Conservation (phyloP, 768 basidiomycete genomes). For the Heimioporus sp. region DNA sequence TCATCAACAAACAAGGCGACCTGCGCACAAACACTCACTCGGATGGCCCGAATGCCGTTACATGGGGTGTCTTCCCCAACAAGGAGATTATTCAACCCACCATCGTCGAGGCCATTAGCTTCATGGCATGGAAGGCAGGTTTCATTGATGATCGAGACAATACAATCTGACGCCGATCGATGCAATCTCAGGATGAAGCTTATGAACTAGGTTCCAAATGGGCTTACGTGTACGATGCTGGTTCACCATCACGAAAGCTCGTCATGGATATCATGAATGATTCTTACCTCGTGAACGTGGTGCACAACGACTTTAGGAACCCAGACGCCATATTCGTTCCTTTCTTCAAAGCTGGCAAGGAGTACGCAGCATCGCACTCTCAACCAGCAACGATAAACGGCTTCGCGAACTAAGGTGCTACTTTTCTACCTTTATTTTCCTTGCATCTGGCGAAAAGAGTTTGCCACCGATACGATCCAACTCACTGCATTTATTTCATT, state of each 20-base stretch:
- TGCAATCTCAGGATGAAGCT: conserved; percentile 75
- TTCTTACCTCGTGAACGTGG: conserved; percentile 88
- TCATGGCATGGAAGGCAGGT: conserved; percentile 95
- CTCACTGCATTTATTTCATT: conserved; percentile 32
- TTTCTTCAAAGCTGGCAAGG: conserved; percentile 75
- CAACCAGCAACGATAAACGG: conserved; percentile 42
- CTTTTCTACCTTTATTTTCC: too few relatives aligned
- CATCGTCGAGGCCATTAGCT: conserved; percentile 94
- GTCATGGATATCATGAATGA: conserved; percentile 79
- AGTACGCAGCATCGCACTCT: conserved; percentile 44
- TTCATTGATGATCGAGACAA: not conserved
- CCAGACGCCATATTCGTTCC: conserved; percentile 82
- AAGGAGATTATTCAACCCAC: conserved; percentile 97
- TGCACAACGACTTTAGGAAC: conserved; percentile 94
- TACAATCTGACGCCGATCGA: conserved; percentile 6
- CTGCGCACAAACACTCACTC: conserved; percentile 92
- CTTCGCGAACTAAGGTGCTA: conserved; percentile 19
- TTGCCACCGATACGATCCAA: conserved; percentile 22
- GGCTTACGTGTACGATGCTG: conserved; percentile 82
- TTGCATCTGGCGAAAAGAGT: too few relatives aligned
- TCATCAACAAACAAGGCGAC: conserved; percentile 95
- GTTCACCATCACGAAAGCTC: conserved; percentile 70
- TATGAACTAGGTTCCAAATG: conserved; percentile 91
- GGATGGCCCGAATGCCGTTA: conserved; percentile 97
- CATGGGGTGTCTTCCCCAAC: conserved; percentile 97